A percentile compares a stretch with the other conserved stretches of the same genome.
These are phyloP conservation scores for Nothopassalora personata DNA, from an alignment of 2,329 filamentous ascomycete species.

Conservation along the genomic window DNA sequence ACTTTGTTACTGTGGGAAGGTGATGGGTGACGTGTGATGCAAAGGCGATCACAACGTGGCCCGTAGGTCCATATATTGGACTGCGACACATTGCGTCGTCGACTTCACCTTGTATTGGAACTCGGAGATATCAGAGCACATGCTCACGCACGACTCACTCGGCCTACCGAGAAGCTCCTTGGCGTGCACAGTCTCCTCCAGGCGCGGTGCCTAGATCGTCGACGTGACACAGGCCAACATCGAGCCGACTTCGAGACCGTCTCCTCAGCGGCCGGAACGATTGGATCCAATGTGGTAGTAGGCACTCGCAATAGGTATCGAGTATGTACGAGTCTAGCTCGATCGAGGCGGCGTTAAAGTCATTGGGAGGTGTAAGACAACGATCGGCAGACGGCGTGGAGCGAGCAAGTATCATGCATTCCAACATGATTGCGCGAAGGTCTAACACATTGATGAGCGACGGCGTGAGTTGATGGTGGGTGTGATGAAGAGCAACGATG, in stretches of 20 bases:
- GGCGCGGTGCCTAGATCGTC: neutral
- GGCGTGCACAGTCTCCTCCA: neutral
- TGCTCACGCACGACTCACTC: neutral
- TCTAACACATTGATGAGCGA: neutral
- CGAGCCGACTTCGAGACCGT: neutral
- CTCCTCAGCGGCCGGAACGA: neutral
- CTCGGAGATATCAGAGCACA: neutral
- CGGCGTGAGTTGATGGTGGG: neutral
- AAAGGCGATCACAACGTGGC: neutral
- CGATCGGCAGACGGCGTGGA: neutral
- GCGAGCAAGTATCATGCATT: neutral
- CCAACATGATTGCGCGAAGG: neutral
- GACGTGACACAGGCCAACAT: neutral
- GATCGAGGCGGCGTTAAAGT: neutral
- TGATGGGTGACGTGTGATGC: neutral
- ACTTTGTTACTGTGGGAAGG: neutral
- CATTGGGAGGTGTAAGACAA: neutral
- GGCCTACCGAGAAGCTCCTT: neutral
- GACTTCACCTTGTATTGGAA: neutral
- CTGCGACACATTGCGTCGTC: neutral
- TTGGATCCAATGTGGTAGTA: neutral
- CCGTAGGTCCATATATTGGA: neutral
- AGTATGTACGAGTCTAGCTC: neutral
- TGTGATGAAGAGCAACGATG: neutral
- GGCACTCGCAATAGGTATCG: neutral